Evolutionary conservation across 2,329 filamentous ascomycete species (phyloP), one percentile per base, ranked within the genome.

Genomic region (Fusarium torreyae): DNA sequence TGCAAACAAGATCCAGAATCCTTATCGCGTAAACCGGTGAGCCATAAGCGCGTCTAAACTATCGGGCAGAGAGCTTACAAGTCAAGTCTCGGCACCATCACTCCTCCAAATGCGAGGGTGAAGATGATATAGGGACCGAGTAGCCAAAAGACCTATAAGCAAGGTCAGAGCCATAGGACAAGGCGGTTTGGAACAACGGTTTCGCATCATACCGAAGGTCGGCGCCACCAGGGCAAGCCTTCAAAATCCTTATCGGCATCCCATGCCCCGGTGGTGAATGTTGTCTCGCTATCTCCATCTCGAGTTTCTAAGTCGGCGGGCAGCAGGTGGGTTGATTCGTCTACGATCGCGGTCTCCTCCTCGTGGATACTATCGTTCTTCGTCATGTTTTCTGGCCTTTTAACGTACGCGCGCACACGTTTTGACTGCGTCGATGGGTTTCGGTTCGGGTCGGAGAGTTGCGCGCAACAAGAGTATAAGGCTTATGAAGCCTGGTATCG

Each of bases 31-130:
- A 70, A 26, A 57, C 11, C n/a, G 34, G 62, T 76, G 39, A 75
- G 61, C 61, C 45, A 46, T 22, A 24, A 13, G 39, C 46, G 33
- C 48, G 13, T 34, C 20, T 36, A 15, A 18, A 20, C n/a, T 7
- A 10, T 31, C n/a, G 48, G 43, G 13, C 22, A 31, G 36, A 50
- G 24, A 42, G 24, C 86, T 78, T 80, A 89, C 80, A 98, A 82
- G 75, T 97, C 97, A 66, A 97, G 85, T 78, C 92, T 96, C 11
- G 95, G 94, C 10, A 98, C 93, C 9, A 96, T 84, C 8, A 93
- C 88, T 58, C 93, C 94, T 33, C 95, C 96, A 78, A 96, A 95
- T 0, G 94, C 94, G 55, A 97, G 83, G 0, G 94, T 93, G 76
- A 94, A 95, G 44, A 97, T 80, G 57, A 92, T 85, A 79, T 94